Base-by-base conservation (phyloP, 1,284 basidiomycete species). In the Tranzscheliella williamsii region DNA sequence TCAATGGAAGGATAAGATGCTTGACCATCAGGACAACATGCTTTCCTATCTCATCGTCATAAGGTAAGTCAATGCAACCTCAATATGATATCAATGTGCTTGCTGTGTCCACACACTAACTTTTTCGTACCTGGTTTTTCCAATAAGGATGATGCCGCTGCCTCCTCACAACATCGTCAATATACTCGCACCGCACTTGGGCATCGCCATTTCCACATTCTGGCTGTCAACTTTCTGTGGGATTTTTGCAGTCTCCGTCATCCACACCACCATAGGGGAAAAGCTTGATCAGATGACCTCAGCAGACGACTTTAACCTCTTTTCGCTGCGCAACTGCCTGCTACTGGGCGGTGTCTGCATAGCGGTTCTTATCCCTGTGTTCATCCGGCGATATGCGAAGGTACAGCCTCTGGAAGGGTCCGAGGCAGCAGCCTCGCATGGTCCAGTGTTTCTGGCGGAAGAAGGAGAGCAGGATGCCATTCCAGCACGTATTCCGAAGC, bases 251-350 rank as follows among this genome's bases (percentile, higher is more conserved):
- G 88, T 93, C 29, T 86, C 86, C 0, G 88, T 94, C 57, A 97
- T 98, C 71, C 94, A 98, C 77, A 91, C 90, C 0, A 92, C 91
- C 12, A 94, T 98, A 61, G 94, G 94, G 2, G 87, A 89, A 31
- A 78, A 79, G 37, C 82, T 98, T 23, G 93, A 96, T 69, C 86
- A 92, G 60, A 96, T 98, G 91, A 93, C 93, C 4, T 87, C 85
- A 30, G 83, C 92, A 0, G 88, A 85, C 30, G 93, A 96, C 77
- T 96, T 97, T 78, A 86, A 93, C 75, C 83, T 97, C 41, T 85
- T 97, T 62, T 93, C 88, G 45, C 87, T 86, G 83, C 84, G 85
- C 62, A 95, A 95, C 79, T 87, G 90, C 69, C 82, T 94, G 56
- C 85, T 87, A 15, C 81, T 94, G 20, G 82, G 85, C 3, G 90